phyloP scores from a whole-genome alignment of 2,329 filamentous ascomycete genomes.

The Xylaria sp. region DNA sequence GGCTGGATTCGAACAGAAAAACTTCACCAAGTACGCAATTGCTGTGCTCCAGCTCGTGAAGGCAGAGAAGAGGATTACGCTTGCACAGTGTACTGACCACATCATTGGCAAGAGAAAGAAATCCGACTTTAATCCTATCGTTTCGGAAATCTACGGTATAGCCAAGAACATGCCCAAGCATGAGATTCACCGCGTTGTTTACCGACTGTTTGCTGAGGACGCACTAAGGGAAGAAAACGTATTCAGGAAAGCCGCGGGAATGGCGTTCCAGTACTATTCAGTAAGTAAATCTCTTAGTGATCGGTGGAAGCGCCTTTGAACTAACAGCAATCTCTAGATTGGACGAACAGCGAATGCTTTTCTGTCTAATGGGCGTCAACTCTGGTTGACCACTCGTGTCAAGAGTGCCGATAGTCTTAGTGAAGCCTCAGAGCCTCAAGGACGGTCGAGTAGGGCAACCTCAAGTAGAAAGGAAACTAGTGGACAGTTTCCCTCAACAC shows the following conservation, averaged over 20 bases:
- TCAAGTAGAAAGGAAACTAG: constrained; percentile 22
- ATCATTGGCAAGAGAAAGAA: constrained; percentile 65
- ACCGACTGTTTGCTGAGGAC: constrained; percentile 66
- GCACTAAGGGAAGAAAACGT: constrained; percentile 67
- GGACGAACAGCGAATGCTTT: constrained; percentile 41
- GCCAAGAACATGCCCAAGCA: constrained; percentile 66
- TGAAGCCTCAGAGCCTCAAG: constrained; percentile 32
- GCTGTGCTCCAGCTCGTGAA: constrained; percentile 65
- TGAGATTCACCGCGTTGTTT: constrained; percentile 80
- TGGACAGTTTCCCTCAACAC: constrained; percentile 37
- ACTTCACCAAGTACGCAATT: constrained; percentile 71
- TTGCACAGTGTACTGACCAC: constrained; percentile 78
- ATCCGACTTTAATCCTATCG: constrained; percentile 44
- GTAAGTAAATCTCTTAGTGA: constrained; percentile 38
- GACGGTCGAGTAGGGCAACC: constrained; percentile 35
- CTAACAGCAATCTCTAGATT: constrained; percentile 31
- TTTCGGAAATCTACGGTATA: constrained; percentile 59
- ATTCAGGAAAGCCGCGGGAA: constrained; percentile 54
- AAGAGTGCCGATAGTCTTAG: constrained; percentile 34
- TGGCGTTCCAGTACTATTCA: constrained; percentile 68
- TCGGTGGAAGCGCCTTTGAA: constrained; percentile 13
- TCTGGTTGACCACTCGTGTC: constrained; percentile 38
- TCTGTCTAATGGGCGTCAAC: constrained; percentile 39
- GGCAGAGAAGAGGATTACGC: constrained; percentile 58
- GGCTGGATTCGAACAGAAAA: constrained; percentile 63